Conservation (phyloP, 108 stramenopile species). For the Nitzschia inconspicua region DNA sequence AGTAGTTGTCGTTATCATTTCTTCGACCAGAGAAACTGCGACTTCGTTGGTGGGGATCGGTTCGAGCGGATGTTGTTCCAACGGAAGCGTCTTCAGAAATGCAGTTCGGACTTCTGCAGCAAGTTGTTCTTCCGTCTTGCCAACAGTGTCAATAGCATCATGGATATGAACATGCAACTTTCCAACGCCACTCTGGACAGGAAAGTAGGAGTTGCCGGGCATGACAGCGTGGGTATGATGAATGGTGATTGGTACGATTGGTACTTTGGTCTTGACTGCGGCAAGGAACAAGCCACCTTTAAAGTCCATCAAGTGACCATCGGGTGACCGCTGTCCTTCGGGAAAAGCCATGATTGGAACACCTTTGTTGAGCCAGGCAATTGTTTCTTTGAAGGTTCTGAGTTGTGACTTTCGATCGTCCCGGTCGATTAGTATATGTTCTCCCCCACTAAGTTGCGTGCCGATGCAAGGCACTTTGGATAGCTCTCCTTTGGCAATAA, state of each 20-base stretch:
- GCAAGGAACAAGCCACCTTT: conserved; percentile 77
- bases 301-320: conserved; percentile 76
- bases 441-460: conserved; percentile 67
- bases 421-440: conserved; percentile 77
- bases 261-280: conserved; percentile 71
- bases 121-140: conserved; percentile 69
- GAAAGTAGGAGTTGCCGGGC: conserved; percentile 53
- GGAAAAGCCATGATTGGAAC: conserved; percentile 85
- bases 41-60: neutral
- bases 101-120: conserved; percentile 39
- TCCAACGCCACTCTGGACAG: conserved; percentile 63
- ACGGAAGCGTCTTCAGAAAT: conserved; percentile 52
- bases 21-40: no score
- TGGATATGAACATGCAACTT: conserved; percentile 77
- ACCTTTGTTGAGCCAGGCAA: conserved; percentile 57
- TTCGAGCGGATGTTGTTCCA: conserved; percentile 54
- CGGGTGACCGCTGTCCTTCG: conserved; percentile 65
- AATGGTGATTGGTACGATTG: conserved; percentile 74
- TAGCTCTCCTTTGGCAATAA: conserved; percentile 78
- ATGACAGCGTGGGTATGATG: conserved; percentile 75
- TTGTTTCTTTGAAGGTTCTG: conserved; percentile 65
- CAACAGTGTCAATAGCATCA: conserved; percentile 52
- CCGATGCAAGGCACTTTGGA: conserved; percentile 70
- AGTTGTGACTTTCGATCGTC: conserved; percentile 72
- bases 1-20: neutral